Base-by-base conservation (phyloP, 2,329 filamentous ascomycete genomes). In the Dothideomycetes sp. region DNA sequence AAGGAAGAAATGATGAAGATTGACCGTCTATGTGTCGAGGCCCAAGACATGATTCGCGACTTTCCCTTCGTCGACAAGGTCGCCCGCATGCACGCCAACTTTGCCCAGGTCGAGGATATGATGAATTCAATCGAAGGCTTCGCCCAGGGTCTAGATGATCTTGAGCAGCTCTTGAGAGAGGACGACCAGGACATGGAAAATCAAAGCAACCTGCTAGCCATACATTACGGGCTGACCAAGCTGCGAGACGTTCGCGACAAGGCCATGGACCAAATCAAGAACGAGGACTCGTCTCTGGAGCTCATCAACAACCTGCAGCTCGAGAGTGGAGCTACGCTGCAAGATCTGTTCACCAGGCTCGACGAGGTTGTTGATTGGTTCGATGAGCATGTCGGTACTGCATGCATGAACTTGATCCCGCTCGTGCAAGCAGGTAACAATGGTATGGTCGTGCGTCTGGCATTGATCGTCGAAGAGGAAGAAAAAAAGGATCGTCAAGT, bases 1-100 rank as follows among this genome's bases (percentile, higher is more conserved):
- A 94, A 94, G 62, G 89, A 96, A 50, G 91, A 98, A 67, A 91
- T 98, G 77, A 87, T 93, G 71, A 93, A 89, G 65, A 96, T 98
- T 54, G 91, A 98, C 68, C 87, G 85, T 65, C 76, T 98, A 48
- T 98, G 91, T 66, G 87, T 88, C 47, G 93, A 98, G 64, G 88
- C 88, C 40, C 89, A 96, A 68, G 86, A 85, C 58, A 95, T 95
- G 78, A 94, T 98, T 55, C 80, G 84, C 55, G 91, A 98, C 68
- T 96, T 98, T 62, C 81, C 83, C 27, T 85, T 86, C 56, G 91
- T 94, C 69, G 91, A 93, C 60, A 68, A 85, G 45, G 84, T 93
- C 40, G 89, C 89, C 40, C 85, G 94, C 63, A 91, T 93, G 49
- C 91, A 98, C 64, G 77, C 89, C 47, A 95, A 98, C 65, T 98